phyloP scores from a whole-genome alignment of 2,329 filamentous ascomycete genomes.

The Fusarium hainanense region DNA sequence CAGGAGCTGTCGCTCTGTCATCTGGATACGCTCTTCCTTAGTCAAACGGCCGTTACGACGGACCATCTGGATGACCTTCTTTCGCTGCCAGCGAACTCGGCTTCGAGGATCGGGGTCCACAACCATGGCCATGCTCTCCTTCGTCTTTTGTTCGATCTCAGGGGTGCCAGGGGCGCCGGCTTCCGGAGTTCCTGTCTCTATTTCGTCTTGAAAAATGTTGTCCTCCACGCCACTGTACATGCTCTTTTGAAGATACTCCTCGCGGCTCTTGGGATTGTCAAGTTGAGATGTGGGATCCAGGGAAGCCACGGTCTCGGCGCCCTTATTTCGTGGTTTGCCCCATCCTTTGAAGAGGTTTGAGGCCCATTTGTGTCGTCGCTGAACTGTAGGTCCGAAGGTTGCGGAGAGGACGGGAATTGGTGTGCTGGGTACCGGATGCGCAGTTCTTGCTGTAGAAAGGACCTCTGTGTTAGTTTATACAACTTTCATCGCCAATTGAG shows the following conservation, averaged over 20 bases:
- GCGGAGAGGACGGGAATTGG: constrained; percentile 31
- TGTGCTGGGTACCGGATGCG: constrained; percentile 33
- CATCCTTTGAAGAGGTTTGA: constrained; percentile 55
- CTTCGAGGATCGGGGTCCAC: constrained; percentile 80
- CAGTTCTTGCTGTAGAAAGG: constrained; percentile 37
- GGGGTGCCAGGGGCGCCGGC: constrained; percentile 42
- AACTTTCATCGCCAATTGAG: constrained; percentile 34
- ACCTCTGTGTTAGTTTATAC: constrained; percentile 27
- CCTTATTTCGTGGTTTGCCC: constrained; percentile 47
- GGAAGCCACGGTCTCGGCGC: constrained; percentile 47
- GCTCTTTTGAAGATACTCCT: constrained; percentile 55
- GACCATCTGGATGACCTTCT: constrained; percentile 83
- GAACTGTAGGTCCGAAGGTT: constrained; percentile 33
- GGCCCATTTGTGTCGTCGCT: constrained; percentile 58
- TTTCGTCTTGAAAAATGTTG: constrained; percentile 72
- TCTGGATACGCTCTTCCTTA: constrained; percentile 73
- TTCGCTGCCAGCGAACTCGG: constrained; percentile 81
- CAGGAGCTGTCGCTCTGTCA: constrained; percentile 65
- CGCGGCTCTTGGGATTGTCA: constrained; percentile 56
- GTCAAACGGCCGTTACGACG: constrained; percentile 65
- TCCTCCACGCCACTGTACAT: constrained; percentile 60
- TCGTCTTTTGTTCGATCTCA: constrained; percentile 53
- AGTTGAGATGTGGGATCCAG: constrained; percentile 50
- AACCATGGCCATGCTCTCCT: constrained; percentile 68
- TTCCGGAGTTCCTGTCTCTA: constrained; percentile 52